phyloP scores from a whole-genome alignment of 106 monocot genomes.

The Vanilla planifolia region DNA sequence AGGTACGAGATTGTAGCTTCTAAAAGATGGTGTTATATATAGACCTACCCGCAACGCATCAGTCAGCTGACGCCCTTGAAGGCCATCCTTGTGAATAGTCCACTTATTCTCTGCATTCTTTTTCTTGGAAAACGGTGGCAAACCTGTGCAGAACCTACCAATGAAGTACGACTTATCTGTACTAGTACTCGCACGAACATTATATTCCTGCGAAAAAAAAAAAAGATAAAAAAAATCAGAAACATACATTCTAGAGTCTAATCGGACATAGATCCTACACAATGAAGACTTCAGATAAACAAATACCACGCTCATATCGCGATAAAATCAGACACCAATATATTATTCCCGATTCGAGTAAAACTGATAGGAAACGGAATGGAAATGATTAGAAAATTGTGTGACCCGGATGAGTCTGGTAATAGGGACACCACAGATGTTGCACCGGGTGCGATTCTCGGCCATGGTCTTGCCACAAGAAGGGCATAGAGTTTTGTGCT shows the following conservation, averaged over 20 bases:
- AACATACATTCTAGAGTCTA: neutral
- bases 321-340: neutral
- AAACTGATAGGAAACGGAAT: neutral
- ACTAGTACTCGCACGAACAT: conserved; percentile 25
- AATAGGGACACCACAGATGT: conserved; percentile 23
- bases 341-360: neutral
- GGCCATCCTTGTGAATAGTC: conserved; percentile 27
- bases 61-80: conserved; percentile 22
- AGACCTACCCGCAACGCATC: conserved; percentile 17
- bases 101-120: conserved; percentile 29
- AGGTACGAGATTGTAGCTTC: too few species aligned
- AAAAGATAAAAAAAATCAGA: neutral
- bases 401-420: conserved; percentile 18
- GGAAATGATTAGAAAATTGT: neutral
- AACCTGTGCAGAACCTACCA: conserved; percentile 23
- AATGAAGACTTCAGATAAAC: neutral
- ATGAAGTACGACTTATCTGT: conserved; percentile 25
- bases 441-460: conserved; percentile 16
- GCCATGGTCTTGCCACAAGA: conserved; percentile 22
- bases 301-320: neutral
- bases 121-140: conserved; percentile 28
- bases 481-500: conserved; percentile 23
- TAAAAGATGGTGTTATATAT: too few species aligned
- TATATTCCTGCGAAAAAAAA: conserved; percentile 16
- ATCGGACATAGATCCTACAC: too few species aligned